phyloP scores from a whole-genome alignment of 2,329 filamentous ascomycete genomes.

The Trichoderma sp. region DNA sequence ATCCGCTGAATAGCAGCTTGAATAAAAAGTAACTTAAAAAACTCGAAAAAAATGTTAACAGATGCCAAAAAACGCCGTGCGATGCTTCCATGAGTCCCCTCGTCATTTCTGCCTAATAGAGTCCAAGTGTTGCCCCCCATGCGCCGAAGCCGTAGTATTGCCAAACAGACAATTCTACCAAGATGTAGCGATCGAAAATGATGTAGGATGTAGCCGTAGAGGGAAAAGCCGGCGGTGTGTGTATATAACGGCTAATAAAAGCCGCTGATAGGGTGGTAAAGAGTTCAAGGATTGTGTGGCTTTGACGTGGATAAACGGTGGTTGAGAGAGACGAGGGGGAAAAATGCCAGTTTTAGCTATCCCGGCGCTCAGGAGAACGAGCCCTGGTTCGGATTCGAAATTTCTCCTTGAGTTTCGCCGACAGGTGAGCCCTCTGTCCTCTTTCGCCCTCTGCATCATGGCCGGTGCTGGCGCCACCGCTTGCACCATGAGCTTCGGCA shows the following conservation, averaged over 20 bases:
- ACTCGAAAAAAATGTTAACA: neutral
- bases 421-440: slow-evolving; percentile 47
- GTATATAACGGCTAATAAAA: neutral
- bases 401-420: slow-evolving; percentile 54
- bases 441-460: slow-evolving; percentile 34
- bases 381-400: slow-evolving; percentile 55
- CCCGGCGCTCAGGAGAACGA: slow-evolving; percentile 35
- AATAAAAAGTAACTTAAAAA: neutral
- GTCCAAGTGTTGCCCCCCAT: neutral
- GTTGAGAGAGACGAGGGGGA: too few species aligned
- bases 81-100: slow-evolving; percentile 14
- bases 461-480: slow-evolving; percentile 32
- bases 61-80: slow-evolving; percentile 19
- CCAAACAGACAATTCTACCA: slow-evolving; percentile 2
- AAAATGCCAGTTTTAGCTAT: neutral
- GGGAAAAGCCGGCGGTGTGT: neutral
- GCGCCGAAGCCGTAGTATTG: slow-evolving; percentile 4
- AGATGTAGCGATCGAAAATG: slow-evolving; percentile 5
- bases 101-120: neutral
- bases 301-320: neutral
- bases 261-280: neutral
- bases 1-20: neutral
- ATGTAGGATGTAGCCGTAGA: neutral
- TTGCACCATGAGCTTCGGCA: slow-evolving; percentile 29
- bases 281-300: neutral